Conservation (phyloP, 257 asterid genomes). For the Fraxinus cuspidata region DNA sequence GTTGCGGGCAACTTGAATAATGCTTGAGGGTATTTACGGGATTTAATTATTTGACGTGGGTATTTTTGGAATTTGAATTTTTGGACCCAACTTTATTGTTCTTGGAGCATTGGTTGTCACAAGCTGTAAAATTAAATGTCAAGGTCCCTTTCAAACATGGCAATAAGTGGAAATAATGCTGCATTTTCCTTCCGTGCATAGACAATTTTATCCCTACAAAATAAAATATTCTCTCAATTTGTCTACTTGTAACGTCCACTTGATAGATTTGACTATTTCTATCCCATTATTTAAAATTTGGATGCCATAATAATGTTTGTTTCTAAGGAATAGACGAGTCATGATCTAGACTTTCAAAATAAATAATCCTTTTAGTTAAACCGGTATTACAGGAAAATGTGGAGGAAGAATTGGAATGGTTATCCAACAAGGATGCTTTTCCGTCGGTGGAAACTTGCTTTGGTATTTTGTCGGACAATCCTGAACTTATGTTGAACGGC, state of each 20-base stretch:
- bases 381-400: constrained; percentile 29
- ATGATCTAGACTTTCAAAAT: background rate
- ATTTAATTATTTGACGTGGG: background rate
- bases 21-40: background rate
- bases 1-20: background rate
- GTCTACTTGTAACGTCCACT: constrained; percentile 22
- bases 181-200: background rate
- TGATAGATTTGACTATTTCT: background rate
- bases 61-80: background rate
- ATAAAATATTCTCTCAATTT: background rate
- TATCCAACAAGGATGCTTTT: constrained; percentile 50
- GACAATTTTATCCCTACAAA: constrained; percentile 27
- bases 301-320: background rate
- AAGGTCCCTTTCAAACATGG: constrained; percentile 2
- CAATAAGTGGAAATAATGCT: background rate
- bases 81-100: constrained; percentile 5
- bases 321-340: background rate
- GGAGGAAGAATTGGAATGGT: constrained; percentile 49
- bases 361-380: background rate
- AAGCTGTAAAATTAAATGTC: constrained; percentile 16
- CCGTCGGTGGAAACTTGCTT: constrained; percentile 49
- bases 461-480: constrained; percentile 29
- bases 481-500: constrained; percentile 29
- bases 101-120: constrained; percentile 5
- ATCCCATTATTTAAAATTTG: background rate